Conservation (phyloP, 495 filamentous ascomycete genomes). For the Penicillium turbatum region DNA sequence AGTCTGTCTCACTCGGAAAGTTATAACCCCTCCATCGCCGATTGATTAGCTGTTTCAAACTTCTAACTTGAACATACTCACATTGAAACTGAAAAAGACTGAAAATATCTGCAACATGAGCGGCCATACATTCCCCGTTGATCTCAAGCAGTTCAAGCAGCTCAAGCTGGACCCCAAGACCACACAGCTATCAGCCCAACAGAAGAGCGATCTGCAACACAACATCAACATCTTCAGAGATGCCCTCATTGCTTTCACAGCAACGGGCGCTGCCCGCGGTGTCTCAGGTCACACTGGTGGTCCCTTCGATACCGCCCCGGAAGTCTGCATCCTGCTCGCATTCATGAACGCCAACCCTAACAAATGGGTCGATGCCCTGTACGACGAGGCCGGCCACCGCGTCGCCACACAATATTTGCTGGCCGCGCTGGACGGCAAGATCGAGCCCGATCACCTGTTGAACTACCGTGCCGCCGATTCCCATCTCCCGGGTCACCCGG, state of each 20-base stretch:
- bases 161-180: constrained; percentile 34
- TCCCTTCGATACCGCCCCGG: constrained; percentile 41
- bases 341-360: constrained; percentile 35
- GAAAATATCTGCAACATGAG: constrained; percentile 14
- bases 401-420: constrained; percentile 40
- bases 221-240: constrained; percentile 41
- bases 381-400: constrained; percentile 39
- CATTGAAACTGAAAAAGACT: neutral
- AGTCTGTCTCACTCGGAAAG: neutral
- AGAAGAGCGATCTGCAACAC: constrained; percentile 33
- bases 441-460: constrained; percentile 35
- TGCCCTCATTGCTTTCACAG: constrained; percentile 39
- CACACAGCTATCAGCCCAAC: constrained; percentile 26
- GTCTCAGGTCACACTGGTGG: constrained; percentile 39
- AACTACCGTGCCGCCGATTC: constrained; percentile 41
- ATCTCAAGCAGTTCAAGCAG: constrained; percentile 38
- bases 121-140: constrained; percentile 32
- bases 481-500: constrained; percentile 39
- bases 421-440: constrained; percentile 34
- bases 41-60: neutral
- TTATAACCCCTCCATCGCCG: constrained; percentile 2
- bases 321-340: constrained; percentile 38
- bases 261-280: constrained; percentile 36
- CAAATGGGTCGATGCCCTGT: constrained; percentile 31
- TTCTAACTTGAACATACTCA: neutral